These are phyloP conservation scores for Heterobasidion irregulare DNA, from an alignment of 1,284 basidiomycete genomes.

Conservation along the genomic window DNA sequence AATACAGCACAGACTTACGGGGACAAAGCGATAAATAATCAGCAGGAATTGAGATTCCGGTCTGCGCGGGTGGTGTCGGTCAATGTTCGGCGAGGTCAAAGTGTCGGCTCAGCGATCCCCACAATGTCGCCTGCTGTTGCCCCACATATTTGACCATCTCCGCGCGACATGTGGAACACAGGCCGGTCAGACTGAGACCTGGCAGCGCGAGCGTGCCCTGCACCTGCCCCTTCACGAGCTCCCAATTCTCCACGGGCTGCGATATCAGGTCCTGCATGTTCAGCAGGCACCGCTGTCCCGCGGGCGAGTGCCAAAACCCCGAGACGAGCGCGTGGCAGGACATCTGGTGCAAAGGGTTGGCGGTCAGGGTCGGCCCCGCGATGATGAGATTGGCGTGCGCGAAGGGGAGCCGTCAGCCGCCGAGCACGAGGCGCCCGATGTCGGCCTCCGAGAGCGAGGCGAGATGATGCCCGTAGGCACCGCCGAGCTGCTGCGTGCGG, in stretches of 20 bases:
- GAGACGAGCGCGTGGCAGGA: neutral
- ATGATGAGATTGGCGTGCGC: slow-evolving; percentile 1
- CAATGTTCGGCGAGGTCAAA: too few relatives aligned
- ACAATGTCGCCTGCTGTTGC: too few relatives aligned
- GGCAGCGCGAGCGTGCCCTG: neutral
- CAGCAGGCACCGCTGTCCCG: neutral
- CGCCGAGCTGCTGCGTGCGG: slow-evolving; percentile 16
- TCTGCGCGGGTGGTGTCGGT: too few relatives aligned
- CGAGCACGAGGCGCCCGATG: slow-evolving; percentile 17
- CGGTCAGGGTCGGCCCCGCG: neutral
- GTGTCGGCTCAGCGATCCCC: too few relatives aligned
- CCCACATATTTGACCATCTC: neutral
- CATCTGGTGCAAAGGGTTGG: neutral
- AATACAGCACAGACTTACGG: too few relatives aligned
- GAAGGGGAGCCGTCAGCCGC: slow-evolving; percentile 18
- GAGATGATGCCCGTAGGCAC: slow-evolving; percentile 16
- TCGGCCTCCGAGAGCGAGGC: slow-evolving; percentile 16
- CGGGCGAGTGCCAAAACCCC: neutral
- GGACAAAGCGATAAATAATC: too few relatives aligned
- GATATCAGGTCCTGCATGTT: neutral
- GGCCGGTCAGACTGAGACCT: neutral
- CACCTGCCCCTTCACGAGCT: neutral
- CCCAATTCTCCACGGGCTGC: slow-evolving; percentile 4
- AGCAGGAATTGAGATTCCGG: too few relatives aligned
- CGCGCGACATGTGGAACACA: neutral